Conservation (phyloP, 352 stramenopile species). For the Pythium graminicola region DNA sequence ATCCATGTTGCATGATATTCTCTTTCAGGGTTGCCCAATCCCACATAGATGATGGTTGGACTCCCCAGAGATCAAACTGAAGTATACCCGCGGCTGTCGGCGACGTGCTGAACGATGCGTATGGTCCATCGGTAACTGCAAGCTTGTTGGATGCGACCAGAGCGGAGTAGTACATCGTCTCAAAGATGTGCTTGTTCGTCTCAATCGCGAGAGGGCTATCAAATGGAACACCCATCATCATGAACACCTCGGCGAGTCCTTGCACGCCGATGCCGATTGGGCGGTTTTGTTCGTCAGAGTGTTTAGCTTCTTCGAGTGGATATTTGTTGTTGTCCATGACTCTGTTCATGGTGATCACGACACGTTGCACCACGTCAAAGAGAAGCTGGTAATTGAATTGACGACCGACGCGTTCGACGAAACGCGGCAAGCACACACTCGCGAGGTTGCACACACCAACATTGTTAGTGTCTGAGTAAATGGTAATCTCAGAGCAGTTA, state of each 20-base stretch:
- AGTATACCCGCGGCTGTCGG: conserved; percentile 95
- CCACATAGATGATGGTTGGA: conserved; percentile 91
- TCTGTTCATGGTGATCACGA: conserved; percentile 97
- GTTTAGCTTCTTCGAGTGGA: conserved; percentile 84
- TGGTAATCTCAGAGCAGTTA: conserved; percentile 88
- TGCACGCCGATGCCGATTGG: conserved; percentile 98
- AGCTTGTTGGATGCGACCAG: conserved; percentile 96
- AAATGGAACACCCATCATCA: conserved; percentile 96
- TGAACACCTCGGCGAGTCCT: conserved; percentile 97
- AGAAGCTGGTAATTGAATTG: conserved; percentile 96
- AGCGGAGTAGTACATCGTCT: conserved; percentile 99
- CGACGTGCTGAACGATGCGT: conserved; percentile 95
- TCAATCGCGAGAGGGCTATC: conserved; percentile 88
- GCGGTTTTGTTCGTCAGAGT: conserved; percentile 97
- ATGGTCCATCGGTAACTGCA: conserved; percentile 90
- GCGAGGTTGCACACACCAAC: conserved; percentile 99
- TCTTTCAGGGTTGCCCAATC: conserved; percentile 94
- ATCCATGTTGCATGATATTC: conserved; percentile 91
- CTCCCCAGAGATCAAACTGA: conserved; percentile 99
- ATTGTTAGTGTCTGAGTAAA: conserved; percentile 94
- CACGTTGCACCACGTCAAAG: conserved; percentile 93
- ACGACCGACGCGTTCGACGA: conserved; percentile 72
- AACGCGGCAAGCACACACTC: conserved; percentile 95
- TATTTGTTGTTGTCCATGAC: conserved; percentile 99
- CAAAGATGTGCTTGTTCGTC: conserved; percentile 99